Percentiles rank a stretch among this genome's conserved stretches.
These are phyloP conservation scores for Hibiscus trionum DNA, from an alignment of 345 rosid genomes.

Conservation along the genomic window DNA sequence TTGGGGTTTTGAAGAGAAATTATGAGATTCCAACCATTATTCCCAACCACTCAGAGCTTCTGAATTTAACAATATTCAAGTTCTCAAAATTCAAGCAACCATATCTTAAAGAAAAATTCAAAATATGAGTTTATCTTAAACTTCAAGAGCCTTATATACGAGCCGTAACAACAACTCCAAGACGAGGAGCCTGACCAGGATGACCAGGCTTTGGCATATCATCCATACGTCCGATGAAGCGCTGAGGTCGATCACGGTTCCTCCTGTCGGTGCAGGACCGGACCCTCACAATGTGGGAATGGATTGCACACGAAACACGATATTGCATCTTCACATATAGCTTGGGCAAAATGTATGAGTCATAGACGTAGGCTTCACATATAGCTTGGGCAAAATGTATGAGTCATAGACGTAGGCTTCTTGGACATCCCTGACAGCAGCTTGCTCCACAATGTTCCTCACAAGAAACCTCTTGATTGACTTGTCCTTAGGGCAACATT, in stretches of 20 bases:
- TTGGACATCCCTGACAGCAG: conserved; percentile 87
- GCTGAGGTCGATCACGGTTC: no score
- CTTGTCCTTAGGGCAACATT: conserved; percentile 95
- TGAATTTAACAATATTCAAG: not conserved
- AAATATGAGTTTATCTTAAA: not conserved
- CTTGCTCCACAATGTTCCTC: conserved; percentile 92
- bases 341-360: conserved; percentile 65
- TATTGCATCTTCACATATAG: conserved; percentile 53
- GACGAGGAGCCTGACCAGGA: conserved; percentile 57
- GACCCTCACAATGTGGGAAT: no score
- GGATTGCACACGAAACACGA: no score
- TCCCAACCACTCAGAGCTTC: not conserved
- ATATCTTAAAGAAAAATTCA: conserved; percentile 13
- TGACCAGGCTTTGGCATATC: conserved; percentile 33
- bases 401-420: conserved; percentile 76
- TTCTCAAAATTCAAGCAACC: conserved; percentile 1
- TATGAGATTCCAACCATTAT: not conserved
- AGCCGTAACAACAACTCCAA: conserved; percentile 39
- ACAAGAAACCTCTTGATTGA: conserved; percentile 79
- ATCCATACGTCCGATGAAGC: conserved; percentile 51
- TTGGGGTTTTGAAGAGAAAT: not conserved
- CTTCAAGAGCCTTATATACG: conserved; percentile 25
- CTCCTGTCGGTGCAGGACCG: no score
- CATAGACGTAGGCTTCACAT: conserved; percentile 74
- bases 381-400: conserved; percentile 70